Evolutionary conservation across 2,329 filamentous ascomycete species (phyloP), one percentile per base, ranked within the genome.

Genomic region (Chalara sp.): DNA sequence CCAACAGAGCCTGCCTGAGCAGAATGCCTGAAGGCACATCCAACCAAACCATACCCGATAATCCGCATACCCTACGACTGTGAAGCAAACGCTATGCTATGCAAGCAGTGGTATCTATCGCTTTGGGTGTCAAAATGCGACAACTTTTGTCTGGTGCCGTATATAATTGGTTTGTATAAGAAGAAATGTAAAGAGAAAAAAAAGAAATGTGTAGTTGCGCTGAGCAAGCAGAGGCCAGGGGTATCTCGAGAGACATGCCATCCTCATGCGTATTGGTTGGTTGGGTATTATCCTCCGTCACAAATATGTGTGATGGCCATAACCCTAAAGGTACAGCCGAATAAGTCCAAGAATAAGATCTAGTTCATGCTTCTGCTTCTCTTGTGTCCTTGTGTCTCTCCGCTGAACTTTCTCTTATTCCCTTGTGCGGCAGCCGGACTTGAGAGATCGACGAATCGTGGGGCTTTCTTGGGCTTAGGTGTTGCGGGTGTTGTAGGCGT

Each of bases 401-500:
- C 61, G 12, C 57, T 53, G 46, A 57, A 60, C 45, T 61, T 65
- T 40, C 64, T 55, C 55, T 66, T 66, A 11, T 52, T 56, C 12
- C 47, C 11, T 48, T 46, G 1, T 58, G 55, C 5, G 60, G 56
- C 31, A 61, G 61, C 46, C 6, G 62, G 60, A 39, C 58, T 63
- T 5, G 59, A 58, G 6, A 49, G 47, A 29, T 53, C 43, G 12
- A 44, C 32, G n/a, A n/a, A 11, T 13, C 53, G 52, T 13, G 50
- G 37, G 6, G 44, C 29, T 12, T 42, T 40, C 48, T 54, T 58
- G 5, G 55, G 56, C 54, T 81, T 79, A 47, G 84, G 78, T 45
- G 80, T 72, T 37, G 8, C 8, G 1, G 84, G 84, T 4, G 84
- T 87, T 54, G 87, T 77, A n/a, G 84, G 83, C 2, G 80, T 76